A percentile compares a stretch with the other conserved stretches of the same genome.
phyloP scores from a whole-genome alignment of 441 rosid species.

The Codiaeum variegatum region DNA sequence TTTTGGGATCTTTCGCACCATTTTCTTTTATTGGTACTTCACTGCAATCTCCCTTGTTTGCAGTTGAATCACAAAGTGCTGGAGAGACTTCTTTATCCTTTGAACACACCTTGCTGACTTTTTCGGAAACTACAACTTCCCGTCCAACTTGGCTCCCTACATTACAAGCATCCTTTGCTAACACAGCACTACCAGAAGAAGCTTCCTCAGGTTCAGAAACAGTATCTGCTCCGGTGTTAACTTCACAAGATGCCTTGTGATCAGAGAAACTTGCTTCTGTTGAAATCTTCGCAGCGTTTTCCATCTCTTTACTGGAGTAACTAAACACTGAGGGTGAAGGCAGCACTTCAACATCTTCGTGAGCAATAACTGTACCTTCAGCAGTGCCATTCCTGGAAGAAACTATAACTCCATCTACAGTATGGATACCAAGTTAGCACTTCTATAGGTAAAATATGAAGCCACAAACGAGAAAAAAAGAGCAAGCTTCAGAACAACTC shows the following conservation, averaged over 20 bases:
- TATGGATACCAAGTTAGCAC: slow-evolving; percentile 21
- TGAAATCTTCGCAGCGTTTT: slow-evolving; percentile 18
- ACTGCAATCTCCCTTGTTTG: slow-evolving; percentile 31
- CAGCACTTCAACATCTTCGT: slow-evolving; percentile 32
- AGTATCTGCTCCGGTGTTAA: slow-evolving; percentile 26
- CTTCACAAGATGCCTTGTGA: slow-evolving; percentile 29
- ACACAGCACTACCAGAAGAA: slow-evolving; percentile 24
- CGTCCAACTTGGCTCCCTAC: slow-evolving; percentile 29
- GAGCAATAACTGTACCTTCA: slow-evolving; percentile 28
- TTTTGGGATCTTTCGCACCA: slow-evolving; percentile 27
- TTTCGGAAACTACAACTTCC: slow-evolving; percentile 23
- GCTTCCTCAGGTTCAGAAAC: slow-evolving; percentile 28
- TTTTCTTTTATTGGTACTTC: slow-evolving; percentile 33
- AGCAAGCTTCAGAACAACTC: slow-evolving; percentile 15
- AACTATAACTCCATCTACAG: slow-evolving; percentile 24
- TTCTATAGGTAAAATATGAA: slow-evolving; percentile 11
- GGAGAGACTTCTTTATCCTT: slow-evolving; percentile 29
- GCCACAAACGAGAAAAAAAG: slow-evolving; percentile 5
- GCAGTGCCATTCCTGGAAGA: slow-evolving; percentile 21
- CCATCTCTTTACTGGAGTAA: slow-evolving; percentile 28
- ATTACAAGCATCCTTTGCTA: slow-evolving; percentile 32
- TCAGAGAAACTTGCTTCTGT: slow-evolving; percentile 31
- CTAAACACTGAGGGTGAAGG: slow-evolving; percentile 23
- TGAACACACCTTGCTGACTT: slow-evolving; percentile 29
- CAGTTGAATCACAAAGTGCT: slow-evolving; percentile 29